Evolutionary conservation across 768 basidiomycete genomes (phyloP), one percentile per base, ranked within the genome.

Genomic region (Lactifluus subvellereus): DNA sequence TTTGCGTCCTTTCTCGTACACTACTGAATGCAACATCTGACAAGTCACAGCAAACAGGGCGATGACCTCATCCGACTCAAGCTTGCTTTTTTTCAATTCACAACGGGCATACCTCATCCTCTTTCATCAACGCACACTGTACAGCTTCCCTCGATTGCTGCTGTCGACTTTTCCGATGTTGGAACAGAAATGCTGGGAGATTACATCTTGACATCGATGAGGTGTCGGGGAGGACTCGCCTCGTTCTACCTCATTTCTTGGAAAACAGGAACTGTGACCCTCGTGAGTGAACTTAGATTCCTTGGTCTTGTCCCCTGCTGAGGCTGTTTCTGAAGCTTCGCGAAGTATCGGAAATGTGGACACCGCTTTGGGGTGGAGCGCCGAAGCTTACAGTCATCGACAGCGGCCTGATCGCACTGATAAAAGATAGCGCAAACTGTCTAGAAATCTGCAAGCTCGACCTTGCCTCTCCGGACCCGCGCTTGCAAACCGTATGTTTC

Each of bases 171-270:
- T 11, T 6, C 20, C 11, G 13, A 38, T 6, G 10, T 51, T 4
- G 37, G 35, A 13, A 10, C 20, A 10, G 48, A 59, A 40, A 18
- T 51, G 8, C 18, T 59, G 3, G 48, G 57, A 14, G 57, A 59
- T 20, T 13, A 59, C 27, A 50, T 50, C 22, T 7, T 59, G 6
- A 38, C 30, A 30, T 33, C 16, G 13, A 37, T 30, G 10, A 27
- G 6, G 6, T 33, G 35, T 59, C 35, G 20, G 42, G 18, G 42
- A 11, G 22, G 10, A 9, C 2, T 18, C 10, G 40, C 20, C 9
- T 30, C 35, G 30, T 49, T 55, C 38, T 61, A 61, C 53, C 47
- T 61, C 9, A 27, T 55, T n/a, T 61, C 53, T 16, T 60, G 59
- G 59, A 60, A 54, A 30, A 32, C 18, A 13, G 59, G 59, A 18